Evolutionary conservation across 371 early-diverging fungal species (phyloP).

Genomic region (Mucor saturninus): DNA sequence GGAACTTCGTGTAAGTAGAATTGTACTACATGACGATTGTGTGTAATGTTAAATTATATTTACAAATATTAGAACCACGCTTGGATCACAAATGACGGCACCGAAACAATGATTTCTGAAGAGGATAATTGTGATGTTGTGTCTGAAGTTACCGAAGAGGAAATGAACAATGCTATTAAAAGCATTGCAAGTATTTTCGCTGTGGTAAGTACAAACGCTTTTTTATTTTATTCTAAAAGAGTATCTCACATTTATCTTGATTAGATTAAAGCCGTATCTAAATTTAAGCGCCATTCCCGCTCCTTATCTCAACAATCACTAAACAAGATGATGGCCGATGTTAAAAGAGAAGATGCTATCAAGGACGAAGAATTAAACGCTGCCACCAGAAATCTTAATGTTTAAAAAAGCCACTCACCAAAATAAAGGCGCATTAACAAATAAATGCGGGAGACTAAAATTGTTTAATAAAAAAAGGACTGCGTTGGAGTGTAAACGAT

Average conservation of each 20-base stretch:
- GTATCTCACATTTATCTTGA: background rate
- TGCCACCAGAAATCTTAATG: conserved; percentile 2
- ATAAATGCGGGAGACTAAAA: no score
- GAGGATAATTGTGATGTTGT: conserved; percentile 77
- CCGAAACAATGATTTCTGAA: conserved; percentile 67
- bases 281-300: conserved; percentile 58
- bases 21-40: background rate
- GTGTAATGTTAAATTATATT: no score
- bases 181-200: conserved; percentile 61
- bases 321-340: conserved; percentile 40
- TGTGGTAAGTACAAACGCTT: conserved; percentile 38
- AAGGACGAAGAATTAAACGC: background rate
- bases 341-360: conserved; percentile 13
- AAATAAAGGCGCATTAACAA: no score
- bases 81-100: conserved; percentile 85
- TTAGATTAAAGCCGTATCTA: conserved; percentile 57
- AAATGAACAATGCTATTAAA: conserved; percentile 79
- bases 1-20: conserved; percentile 65
- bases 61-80: conserved; percentile 63
- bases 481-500: no score
- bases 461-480: no score
- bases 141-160: conserved; percentile 83
- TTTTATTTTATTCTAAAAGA: background rate
- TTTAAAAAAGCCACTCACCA: conserved; percentile 2
- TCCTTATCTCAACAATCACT: conserved; percentile 52